Evolutionary conservation across 164 flowering plant genomes (phyloP), one percentile per base, ranked within the genome.

Genomic region (Chimonanthus salicifolius): DNA sequence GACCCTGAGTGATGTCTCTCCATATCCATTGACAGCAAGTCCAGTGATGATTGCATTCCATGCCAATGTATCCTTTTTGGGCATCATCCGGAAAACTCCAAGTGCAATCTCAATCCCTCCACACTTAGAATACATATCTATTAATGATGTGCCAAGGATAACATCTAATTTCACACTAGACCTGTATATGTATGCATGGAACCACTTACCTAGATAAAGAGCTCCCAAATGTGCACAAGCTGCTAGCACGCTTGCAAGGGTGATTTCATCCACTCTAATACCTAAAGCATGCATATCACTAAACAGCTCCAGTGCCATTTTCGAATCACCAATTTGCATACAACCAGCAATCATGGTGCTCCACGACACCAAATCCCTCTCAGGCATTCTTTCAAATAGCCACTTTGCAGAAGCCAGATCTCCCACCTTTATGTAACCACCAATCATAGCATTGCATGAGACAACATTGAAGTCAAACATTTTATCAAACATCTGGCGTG

Each of bases 41-140:
- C 80, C 80, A 11, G 62, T 81, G 74, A 84, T 83, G 81, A 84
- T 76, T 4, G 84, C 85, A 75, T 79, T 84, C 85, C 85, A 84
- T 48, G 85, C 74, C 16, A 80, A 72, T 21, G 78, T 78, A 80
- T 84, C 84, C 33, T 75, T 74, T 20, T 73, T 18, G 8, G 43
- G 18, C 80, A 83, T 79, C 43, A 67, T 70, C 20, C 80, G 65
- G 58, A 83, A 84, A 44, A 79, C 83, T 58, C 44, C 47, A 16
- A 69, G 69, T 62, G 81, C 85, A 66, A 79, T 74, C 69, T 76
- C 85, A 62, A 81, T 50, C 20, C 79, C 81, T 4, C 85, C 87
- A 74, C 84, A 84, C 73, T 82, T 84, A 5, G 78, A 77, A 71
- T 82, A 84, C 87, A 82, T 82, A 63, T 82, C 83, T 60, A 84